Evolutionary conservation across 306 rosid genomes (phyloP), one percentile per base, ranked within the genome.

Genomic region (Vicia faba): DNA sequence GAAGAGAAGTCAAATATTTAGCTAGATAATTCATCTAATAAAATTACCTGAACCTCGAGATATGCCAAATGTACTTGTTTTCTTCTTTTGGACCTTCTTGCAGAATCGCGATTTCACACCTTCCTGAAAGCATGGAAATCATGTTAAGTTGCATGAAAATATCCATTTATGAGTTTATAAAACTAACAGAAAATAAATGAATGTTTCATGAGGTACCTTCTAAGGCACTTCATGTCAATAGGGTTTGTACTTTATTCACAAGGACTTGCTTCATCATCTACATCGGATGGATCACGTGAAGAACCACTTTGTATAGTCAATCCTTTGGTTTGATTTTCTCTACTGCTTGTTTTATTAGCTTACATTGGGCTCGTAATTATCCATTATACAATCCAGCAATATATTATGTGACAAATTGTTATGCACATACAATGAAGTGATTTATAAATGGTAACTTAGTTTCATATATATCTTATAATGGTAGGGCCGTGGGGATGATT

Each of bases 211-310:
- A 49, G 11, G 54, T 60, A 93, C 99, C 99, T 90, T 77, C 92
- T 84, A 33, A 79, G 65, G 57, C 89, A 91, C 80, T 88, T 91
- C 18, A 72, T 16, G 31, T 82, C 76, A 61, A 41, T 12, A 41
- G 91, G 83, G 46, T 80, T 77, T 2, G 85, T 86, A 80, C 93
- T 82, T 39, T 86, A 84, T 56, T 84, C 91, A 82, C 79, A 86
- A 11, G 82, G 79, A 20, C 86, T 91, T 15, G 79, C 81, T 82
- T 82, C 97, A 61, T 91, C 91, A 65, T 86, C 91, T 38, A 85
- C 99, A 48, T 90, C 95, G 8, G 97, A 90, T n/a, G 64, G 89
- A 1, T 92, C 98, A 46, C 66, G 66, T 38, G 96, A 89, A 31
- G 96, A 87, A 54, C 92, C 95, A 64, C 96, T 86, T 18, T 84